Base-by-base conservation (phyloP, 2,329 filamentous ascomycete genomes). In the Trichoderma aggressivum region DNA sequence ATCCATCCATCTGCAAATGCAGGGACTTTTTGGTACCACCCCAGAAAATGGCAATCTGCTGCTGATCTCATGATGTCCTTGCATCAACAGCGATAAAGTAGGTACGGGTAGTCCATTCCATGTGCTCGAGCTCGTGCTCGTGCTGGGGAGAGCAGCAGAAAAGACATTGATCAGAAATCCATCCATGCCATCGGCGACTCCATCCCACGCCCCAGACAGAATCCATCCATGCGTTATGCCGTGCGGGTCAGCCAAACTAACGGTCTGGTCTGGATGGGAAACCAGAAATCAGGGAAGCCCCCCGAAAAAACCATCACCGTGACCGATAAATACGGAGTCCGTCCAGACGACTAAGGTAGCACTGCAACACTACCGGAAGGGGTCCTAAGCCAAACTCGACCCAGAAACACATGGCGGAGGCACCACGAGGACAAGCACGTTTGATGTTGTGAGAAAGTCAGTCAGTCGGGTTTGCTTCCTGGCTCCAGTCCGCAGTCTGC, bases 21-120 rank as follows among this genome's bases (percentile, higher is more conserved):
- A 68, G 64, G 64, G 64, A 68, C 64, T 68, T 65, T 34, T 56
- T 21, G 18, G 61, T 68, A 55, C 36, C 53, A 68, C 64, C 64
- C 64, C 64, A 68, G 53, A 24, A 60, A 60, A 60, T 32, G 53
- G 47, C 21, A 26, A 12, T 68, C 26, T 24, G 64, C 30, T 26
- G 64, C 64, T 59, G 34, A 67, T 59, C 64, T 67, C 55, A 59
- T 67, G 64, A 47, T 68, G 58, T 34, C 56, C 28, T 53, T 34
- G 56, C 56, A 32, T 59, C 16, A n/a, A n/a, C n/a, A n/a, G n/a
- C n/a, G n/a, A n/a, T n/a, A n/a, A n/a, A n/a, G n/a, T n/a, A n/a
- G n/a, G n/a, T n/a, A n/a, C n/a, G n/a, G n/a, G n/a, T n/a, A n/a
- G n/a, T n/a, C n/a, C n/a, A n/a, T n/a, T n/a, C n/a, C n/a, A n/a